A percentile compares a stretch with the other conserved stretches of the same genome.
These are phyloP conservation scores for Scedosporium apiospermum DNA, from an alignment of 2,329 filamentous ascomycete genomes.

Conservation along the genomic window DNA sequence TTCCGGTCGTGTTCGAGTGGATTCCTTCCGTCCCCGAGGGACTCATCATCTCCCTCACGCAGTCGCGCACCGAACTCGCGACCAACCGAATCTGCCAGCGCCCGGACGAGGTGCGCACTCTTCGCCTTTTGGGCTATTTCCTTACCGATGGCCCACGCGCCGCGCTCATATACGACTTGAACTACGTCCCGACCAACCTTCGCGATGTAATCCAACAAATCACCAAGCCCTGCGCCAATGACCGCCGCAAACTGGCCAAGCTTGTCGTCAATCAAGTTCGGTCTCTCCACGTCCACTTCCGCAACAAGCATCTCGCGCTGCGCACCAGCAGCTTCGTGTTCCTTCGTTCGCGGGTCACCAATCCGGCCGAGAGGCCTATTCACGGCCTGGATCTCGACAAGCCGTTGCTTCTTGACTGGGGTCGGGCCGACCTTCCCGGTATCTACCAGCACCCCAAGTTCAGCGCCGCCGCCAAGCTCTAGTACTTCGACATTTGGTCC, in stretches of 20 bases:
- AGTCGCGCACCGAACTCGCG: background rate
- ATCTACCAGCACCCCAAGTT: slow-evolving; percentile 5
- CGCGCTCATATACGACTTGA: slow-evolving; percentile 1
- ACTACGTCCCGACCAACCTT: background rate
- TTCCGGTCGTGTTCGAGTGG: background rate
- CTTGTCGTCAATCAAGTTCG: slow-evolving; percentile 1
- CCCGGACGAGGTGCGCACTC: background rate
- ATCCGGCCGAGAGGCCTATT: background rate
- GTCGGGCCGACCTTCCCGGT: background rate
- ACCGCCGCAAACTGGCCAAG: background rate
- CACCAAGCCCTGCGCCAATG: background rate
- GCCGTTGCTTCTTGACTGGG: slow-evolving; percentile 3
- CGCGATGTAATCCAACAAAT: background rate
- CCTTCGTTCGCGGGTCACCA: background rate
- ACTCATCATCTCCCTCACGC: background rate
- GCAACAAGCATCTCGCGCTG: background rate
- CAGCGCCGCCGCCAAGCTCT: background rate
- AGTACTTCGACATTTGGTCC: slow-evolving; percentile 5
- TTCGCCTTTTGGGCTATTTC: background rate
- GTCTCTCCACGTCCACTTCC: background rate
- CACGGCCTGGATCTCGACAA: background rate
- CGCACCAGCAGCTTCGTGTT: slow-evolving; percentile 2
- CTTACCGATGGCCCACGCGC: background rate
- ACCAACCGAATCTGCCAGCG: background rate
- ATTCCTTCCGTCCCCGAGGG: background rate